Evolutionary conservation across 2,329 filamentous ascomycete species (phyloP).

Genomic region (Monilinia fructicola): DNA sequence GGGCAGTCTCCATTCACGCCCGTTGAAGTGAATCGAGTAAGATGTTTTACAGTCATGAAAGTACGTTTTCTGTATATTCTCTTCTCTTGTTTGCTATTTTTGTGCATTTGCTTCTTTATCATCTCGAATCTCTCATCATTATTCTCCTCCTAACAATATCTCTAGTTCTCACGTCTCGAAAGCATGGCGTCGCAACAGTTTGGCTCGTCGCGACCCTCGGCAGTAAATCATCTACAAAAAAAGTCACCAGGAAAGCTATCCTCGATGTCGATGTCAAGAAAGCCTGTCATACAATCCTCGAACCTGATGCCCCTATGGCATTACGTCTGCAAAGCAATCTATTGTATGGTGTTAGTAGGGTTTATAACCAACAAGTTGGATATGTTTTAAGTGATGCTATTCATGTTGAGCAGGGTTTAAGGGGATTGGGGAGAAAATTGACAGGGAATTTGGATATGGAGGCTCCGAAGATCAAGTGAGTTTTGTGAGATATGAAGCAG

Average conservation of each 20-base stretch:
- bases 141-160: background rate
- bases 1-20: background rate
- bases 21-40: background rate
- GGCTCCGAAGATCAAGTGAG: slow-evolving; percentile 62
- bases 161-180: slow-evolving; percentile 74
- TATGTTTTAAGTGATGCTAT: slow-evolving; percentile 77
- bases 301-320: slow-evolving; percentile 83
- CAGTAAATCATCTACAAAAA: slow-evolving; percentile 66
- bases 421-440: slow-evolving; percentile 60
- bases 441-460: slow-evolving; percentile 63
- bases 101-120: background rate
- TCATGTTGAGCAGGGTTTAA: slow-evolving; percentile 72
- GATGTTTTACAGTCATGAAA: slow-evolving; percentile 97
- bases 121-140: background rate
- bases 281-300: slow-evolving; percentile 84
- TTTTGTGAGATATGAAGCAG: slow-evolving; percentile 16
- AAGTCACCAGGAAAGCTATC: slow-evolving; percentile 81
- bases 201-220: slow-evolving; percentile 94
- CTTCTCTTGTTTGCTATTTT: background rate
- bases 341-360: slow-evolving; percentile 80
- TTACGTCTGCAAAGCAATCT: slow-evolving; percentile 86
- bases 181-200: slow-evolving; percentile 91
- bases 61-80: slow-evolving; percentile 51
- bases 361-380: slow-evolving; percentile 82
- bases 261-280: slow-evolving; percentile 82